Percentiles rank a stretch among this genome's conserved stretches.
Conservation (phyloP, 495 filamentous ascomycete genomes). For the Saxispiralis lemnorum region DNA sequence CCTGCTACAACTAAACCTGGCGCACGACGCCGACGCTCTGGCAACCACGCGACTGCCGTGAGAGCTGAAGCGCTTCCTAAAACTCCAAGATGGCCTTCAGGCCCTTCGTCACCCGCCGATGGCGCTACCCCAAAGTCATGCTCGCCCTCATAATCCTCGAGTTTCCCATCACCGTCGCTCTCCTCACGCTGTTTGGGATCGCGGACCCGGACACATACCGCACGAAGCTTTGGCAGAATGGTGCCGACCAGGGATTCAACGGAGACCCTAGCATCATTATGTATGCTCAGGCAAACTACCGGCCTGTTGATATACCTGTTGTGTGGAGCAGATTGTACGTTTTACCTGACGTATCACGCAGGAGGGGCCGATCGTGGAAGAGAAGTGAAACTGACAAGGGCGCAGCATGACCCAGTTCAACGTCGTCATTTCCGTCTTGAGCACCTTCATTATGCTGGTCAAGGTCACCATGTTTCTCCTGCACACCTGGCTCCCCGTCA, state of each 20-base stretch:
- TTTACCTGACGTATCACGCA: neutral
- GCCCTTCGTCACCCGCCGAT: slow-evolving; percentile 30
- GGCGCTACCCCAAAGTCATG: slow-evolving; percentile 46
- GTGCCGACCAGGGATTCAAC: slow-evolving; percentile 63
- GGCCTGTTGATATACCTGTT: slow-evolving; percentile 45
- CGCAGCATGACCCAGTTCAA: slow-evolving; percentile 62
- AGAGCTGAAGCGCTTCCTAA: too few relatives aligned
- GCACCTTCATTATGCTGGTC: slow-evolving; percentile 46
- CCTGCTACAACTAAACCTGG: too few relatives aligned
- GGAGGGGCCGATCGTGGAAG: neutral
- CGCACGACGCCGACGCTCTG: too few relatives aligned
- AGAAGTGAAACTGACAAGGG: neutral
- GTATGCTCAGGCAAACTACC: slow-evolving; percentile 63
- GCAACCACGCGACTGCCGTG: too few relatives aligned
- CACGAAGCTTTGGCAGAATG: slow-evolving; percentile 66
- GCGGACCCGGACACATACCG: slow-evolving; percentile 64
- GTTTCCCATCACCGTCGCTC: slow-evolving; percentile 46
- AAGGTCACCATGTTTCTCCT: slow-evolving; percentile 53
- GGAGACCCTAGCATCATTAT: slow-evolving; percentile 54
- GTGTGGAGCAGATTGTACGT: slow-evolving; percentile 74
- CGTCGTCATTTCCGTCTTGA: slow-evolving; percentile 63
- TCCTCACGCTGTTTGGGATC: slow-evolving; percentile 66
- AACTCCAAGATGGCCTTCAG: too few relatives aligned
- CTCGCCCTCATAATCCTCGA: slow-evolving; percentile 53
- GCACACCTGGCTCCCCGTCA: slow-evolving; percentile 52